Evolutionary conservation across 176 grass and related monocot genomes (phyloP).

Genomic region (Guadua angustifolia): DNA sequence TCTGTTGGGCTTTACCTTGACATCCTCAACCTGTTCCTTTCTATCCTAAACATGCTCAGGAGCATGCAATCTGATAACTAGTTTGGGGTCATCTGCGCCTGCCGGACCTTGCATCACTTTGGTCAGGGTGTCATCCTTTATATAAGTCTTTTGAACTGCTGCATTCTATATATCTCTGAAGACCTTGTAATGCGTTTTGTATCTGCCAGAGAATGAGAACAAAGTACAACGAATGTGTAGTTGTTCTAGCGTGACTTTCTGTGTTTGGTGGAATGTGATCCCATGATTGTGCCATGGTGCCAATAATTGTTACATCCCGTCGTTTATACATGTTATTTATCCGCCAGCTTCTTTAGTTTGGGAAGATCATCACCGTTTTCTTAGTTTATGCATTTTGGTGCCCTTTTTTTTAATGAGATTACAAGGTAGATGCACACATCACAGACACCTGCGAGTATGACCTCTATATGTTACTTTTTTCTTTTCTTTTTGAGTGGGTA

Average conservation of each 20-base stretch:
- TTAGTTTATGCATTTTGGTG: neutral
- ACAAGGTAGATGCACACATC: neutral
- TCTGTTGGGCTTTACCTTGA: constrained; percentile 96
- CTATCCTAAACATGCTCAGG: constrained; percentile 85
- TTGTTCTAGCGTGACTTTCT: neutral
- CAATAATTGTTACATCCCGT: constrained; percentile 13
- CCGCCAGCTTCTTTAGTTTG: neutral
- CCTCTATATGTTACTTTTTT: no score
- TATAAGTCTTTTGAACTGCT: constrained; percentile 24
- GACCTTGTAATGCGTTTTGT: neutral
- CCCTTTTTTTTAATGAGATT: neutral
- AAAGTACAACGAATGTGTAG: constrained; percentile 37
- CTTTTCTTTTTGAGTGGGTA: no score
- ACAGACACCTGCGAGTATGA: neutral
- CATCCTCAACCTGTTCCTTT: constrained; percentile 93
- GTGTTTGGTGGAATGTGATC: neutral
- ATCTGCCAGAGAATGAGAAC: constrained; percentile 1
- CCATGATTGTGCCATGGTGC: constrained; percentile 7
- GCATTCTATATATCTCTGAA: neutral
- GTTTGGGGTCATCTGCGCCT: neutral
- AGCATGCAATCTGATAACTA: constrained; percentile 80
- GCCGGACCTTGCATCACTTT: neutral
- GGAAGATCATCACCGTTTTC: neutral
- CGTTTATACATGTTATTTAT: neutral
- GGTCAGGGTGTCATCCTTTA: constrained; percentile 1